These are phyloP conservation scores for Obba rivulosa DNA, from an alignment of 768 basidiomycete species.

Conservation along the genomic window DNA sequence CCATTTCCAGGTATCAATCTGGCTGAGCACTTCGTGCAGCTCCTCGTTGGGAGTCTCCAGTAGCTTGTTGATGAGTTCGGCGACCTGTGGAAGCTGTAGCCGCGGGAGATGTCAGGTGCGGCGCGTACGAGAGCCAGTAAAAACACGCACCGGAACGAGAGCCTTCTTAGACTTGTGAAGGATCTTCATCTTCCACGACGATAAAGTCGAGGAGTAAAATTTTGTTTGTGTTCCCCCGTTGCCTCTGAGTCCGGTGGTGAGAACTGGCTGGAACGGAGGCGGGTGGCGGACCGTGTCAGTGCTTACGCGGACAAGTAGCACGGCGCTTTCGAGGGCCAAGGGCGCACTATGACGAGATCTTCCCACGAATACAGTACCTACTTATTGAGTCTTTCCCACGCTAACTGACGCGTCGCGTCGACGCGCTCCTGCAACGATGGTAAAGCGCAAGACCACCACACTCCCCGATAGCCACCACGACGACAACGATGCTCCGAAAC, in stretches of 20 bases:
- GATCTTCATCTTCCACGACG: slow-evolving; percentile 65
- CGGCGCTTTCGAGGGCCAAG: slow-evolving; percentile 1
- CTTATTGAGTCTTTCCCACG: slow-evolving; percentile 10
- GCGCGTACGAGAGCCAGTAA: slow-evolving; percentile 6
- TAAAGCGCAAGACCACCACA: slow-evolving; percentile 9
- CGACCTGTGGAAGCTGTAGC: slow-evolving; percentile 69
- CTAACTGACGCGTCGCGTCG: slow-evolving; percentile 8
- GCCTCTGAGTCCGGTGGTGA: too few relatives aligned
- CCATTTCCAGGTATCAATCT: slow-evolving; percentile 86
- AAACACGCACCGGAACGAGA: slow-evolving; percentile 60
- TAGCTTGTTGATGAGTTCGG: slow-evolving; percentile 72
- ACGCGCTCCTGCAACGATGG: slow-evolving; percentile 9
- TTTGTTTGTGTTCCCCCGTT: neutral
- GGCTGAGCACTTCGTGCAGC: slow-evolving; percentile 58
- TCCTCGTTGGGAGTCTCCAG: slow-evolving; percentile 64
- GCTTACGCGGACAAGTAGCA: slow-evolving; percentile 15
- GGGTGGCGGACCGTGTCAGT: neutral
- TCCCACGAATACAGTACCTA: slow-evolving; percentile 7
- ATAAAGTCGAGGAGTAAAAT: slow-evolving; percentile 4
- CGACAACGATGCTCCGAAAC: neutral
- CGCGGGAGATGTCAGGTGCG: slow-evolving; percentile 16
- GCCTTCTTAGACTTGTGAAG: slow-evolving; percentile 80
- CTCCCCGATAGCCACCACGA: neutral
- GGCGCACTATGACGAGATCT: slow-evolving; percentile 9
- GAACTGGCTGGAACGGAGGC: too few relatives aligned